Base-by-base conservation (phyloP, 164 flowering plant species). In the Tinospora cordifolia region DNA sequence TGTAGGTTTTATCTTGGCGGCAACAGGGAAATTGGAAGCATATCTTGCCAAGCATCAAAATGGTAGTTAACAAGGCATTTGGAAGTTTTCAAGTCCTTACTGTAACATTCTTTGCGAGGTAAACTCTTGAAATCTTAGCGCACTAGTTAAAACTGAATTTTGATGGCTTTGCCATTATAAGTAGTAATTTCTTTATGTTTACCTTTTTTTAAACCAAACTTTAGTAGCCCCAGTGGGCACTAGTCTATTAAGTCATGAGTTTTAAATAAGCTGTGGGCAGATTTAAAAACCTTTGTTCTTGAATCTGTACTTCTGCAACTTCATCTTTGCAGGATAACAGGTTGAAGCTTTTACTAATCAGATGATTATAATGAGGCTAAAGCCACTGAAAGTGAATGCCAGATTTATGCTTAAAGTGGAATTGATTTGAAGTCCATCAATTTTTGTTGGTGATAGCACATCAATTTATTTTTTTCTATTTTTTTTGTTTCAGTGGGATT, bases 1-100 rank as follows among this genome's bases (percentile, higher is more conserved):
- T 79, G 62, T 64, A 93, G 97, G 97, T 77, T 79, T 91, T 72
- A 84, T 93, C 69, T 71, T 91, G 81, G 96, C 98, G 15, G 94
- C 97, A 69, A 81, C 77, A 2, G 84, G 89, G 58, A 82, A 84
- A 54, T 75, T 93, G 75, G 80, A 85, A 70, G 78, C 78, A 26
- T 79, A 85, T 74, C 79, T 88, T 46, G 69, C 70, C 62, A 74
- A 74, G 46, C 83, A 80, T 54, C 85, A 80, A 54, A 84, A 86
- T 75, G 88, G 90, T 62, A 77, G 72, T 66, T 81, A 76, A 73
- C 69, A 62, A 62, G 63, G 25, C 24, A 14, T 25, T 60, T 69
- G 34, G 15, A 41, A 65, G 14, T 19, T 68, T 63, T n/a, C 19
- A 3, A 19, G 13, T 69, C 11, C 24, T 49, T n/a, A n/a, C 41